Evolutionary conservation across 352 stramenopile species (phyloP), one percentile per base, ranked within the genome.

Genomic region (Phytophthora europaea): DNA sequence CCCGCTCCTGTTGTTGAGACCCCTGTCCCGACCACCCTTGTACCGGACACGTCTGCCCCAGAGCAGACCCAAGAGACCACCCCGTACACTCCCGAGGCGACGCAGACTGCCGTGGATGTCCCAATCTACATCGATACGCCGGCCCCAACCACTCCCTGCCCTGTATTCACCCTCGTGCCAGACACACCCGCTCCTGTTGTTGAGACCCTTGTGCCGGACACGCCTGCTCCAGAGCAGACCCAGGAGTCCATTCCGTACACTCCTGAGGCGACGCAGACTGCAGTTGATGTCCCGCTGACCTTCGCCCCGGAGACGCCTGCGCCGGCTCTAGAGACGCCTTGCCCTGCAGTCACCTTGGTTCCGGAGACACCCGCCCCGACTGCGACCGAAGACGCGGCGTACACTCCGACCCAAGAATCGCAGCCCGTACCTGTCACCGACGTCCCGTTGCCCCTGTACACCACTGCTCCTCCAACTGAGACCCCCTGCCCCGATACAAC

Each of bases 11-110:
- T 57, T 3, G 36, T 43, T 16, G 36, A 43, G 28, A 31, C 28
- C 4, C 28, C 28, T 31, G 28, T 6, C 28, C 28, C 28, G 4
- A 31, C 4, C 23, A 70, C 59, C 4, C 23, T 78, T 22, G 66
- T 59, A 9, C 67, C 67, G 6, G 72, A 75, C 8, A 79, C 66
- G 6, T n/a, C 56, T 6, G 70, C 59, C 3, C 61, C 67, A 6
- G 33, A 52, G 34, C 26, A 31, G 26, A 10, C 22, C n/a, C 45
- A 66, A 16, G 67, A 75, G 57, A 33, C 33, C 33, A 68, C 51
- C 1, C 33, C 51, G n/a, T 61, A 59, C 53, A 65, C 54, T 6
- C 62, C 62, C 1, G 22, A 20, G 3, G 23, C 50, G 10, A 69
- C 62, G 18, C 51, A 69, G 13, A 51, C 45, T n/a, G 45, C 45